Conservation (phyloP, 306 rosid species). For the Castanopsis chinensis region DNA sequence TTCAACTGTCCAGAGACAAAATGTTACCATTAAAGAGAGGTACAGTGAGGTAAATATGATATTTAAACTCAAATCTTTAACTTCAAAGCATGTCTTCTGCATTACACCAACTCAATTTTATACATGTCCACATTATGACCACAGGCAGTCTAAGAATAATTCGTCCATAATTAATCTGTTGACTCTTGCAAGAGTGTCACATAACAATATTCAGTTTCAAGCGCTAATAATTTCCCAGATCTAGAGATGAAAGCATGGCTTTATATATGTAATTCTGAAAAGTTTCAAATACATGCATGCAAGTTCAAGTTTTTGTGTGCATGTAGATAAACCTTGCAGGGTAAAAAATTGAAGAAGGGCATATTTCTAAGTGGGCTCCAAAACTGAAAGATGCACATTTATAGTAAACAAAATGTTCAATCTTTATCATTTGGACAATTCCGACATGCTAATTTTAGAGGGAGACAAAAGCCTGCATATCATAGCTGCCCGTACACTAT, state of each 20-base stretch:
- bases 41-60: constrained; percentile 3
- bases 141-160: neutral
- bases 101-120: neutral
- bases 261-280: neutral
- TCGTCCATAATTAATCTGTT: neutral
- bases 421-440: neutral
- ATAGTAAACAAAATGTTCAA: neutral
- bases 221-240: neutral
- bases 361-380: neutral
- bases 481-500: neutral
- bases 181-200: neutral
- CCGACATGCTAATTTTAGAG: neutral
- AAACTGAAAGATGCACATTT: neutral
- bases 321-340: neutral
- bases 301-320: neutral
- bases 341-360: neutral
- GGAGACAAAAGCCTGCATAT: neutral
- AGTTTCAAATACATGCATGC: neutral
- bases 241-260: neutral
- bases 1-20: constrained; percentile 59
- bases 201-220: neutral
- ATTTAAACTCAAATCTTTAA: constrained; percentile 3
- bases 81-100: constrained; percentile 5
- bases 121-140: neutral
- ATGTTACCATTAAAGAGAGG: constrained; percentile 17